These are phyloP conservation scores for Leucosporidium creatinivorum DNA, from an alignment of 768 basidiomycete species.

Conservation along the genomic window DNA sequence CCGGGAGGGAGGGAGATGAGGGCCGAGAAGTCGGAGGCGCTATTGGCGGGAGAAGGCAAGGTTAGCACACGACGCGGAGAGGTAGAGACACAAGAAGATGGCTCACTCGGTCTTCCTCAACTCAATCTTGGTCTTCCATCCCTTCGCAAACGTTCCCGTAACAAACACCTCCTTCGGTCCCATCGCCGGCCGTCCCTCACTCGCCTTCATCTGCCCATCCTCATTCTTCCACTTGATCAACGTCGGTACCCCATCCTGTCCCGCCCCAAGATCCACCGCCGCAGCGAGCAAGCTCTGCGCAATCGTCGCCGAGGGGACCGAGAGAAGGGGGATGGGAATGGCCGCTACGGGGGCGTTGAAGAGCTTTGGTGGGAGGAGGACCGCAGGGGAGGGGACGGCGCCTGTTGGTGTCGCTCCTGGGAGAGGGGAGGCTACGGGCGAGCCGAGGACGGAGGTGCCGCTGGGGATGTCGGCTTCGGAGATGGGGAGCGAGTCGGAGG, in stretches of 20 bases:
- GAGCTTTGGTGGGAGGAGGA: conserved; percentile 29
- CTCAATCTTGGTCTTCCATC: conserved; percentile 39
- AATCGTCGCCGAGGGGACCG: conserved; percentile 16
- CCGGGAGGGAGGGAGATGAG: conserved; percentile 61
- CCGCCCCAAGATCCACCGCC: conserved; percentile 38
- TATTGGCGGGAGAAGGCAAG: background rate
- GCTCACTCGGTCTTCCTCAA: conserved; percentile 35
- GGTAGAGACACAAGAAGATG: background rate
- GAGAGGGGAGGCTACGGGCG: conserved; percentile 6
- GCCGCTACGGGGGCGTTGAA: conserved; percentile 32
- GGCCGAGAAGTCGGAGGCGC: conserved; percentile 36
- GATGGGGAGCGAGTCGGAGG: conserved; percentile 15
- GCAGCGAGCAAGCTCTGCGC: conserved; percentile 27
- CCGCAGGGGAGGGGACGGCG: conserved; percentile 11
- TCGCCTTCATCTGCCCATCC: conserved; percentile 25
- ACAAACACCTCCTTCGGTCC: conserved; percentile 36
- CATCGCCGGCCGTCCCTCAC: conserved; percentile 10
- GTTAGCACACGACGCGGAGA: background rate
- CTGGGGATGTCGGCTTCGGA: conserved; percentile 20
- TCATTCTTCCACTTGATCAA: conserved; percentile 37
- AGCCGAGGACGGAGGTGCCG: conserved; percentile 28
- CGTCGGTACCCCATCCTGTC: conserved; percentile 34
- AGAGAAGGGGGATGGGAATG: conserved; percentile 31
- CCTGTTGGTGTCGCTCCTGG: conserved; percentile 11
- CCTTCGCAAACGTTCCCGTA: conserved; percentile 38